phyloP scores from a whole-genome alignment of 129 eudicot genomes.

The Tanacetum coccineum region DNA sequence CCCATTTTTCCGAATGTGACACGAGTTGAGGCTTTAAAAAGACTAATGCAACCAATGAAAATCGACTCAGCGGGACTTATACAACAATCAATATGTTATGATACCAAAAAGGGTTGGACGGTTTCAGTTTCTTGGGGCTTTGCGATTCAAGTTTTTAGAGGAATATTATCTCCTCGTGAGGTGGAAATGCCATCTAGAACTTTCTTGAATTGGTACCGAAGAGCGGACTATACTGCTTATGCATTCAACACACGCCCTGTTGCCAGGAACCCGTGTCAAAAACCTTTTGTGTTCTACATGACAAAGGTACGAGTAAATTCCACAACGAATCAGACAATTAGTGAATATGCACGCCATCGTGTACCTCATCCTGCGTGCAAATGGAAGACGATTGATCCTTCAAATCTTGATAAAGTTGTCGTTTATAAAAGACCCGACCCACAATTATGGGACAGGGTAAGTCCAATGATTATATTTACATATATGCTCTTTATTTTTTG shows the following conservation, averaged over 20 bases:
- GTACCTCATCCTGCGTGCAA: conserved; percentile 74
- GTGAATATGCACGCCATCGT: conserved; percentile 53
- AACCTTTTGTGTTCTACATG: conserved; percentile 80
- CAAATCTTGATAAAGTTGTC: conserved; percentile 51
- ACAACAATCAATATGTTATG: conserved; percentile 92
- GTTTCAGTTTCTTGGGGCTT: conserved; percentile 97
- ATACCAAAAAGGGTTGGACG: conserved; percentile 60
- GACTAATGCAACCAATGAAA: conserved; percentile 66
- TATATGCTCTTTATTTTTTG: neutral
- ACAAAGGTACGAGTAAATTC: conserved; percentile 49
- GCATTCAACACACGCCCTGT: conserved; percentile 96
- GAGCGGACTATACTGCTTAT: conserved; percentile 94
- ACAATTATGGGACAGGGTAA: conserved; percentile 86
- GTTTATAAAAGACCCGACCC: conserved; percentile 80
- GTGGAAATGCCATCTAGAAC: conserved; percentile 98
- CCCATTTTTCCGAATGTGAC: conserved; percentile 91
- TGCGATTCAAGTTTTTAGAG: conserved; percentile 83
- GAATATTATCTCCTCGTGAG: conserved; percentile 86
- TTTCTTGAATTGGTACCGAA: conserved; percentile 88
- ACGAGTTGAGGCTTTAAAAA: conserved; percentile 66
- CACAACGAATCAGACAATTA: conserved; percentile 44
- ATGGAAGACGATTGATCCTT: conserved; percentile 82
- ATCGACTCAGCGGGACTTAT: conserved; percentile 88
- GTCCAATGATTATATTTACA: conserved; percentile 8
- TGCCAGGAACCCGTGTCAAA: conserved; percentile 80